phyloP scores from a whole-genome alignment of 2,329 filamentous ascomycete species.

The Aspergillus quadrilineatus region DNA sequence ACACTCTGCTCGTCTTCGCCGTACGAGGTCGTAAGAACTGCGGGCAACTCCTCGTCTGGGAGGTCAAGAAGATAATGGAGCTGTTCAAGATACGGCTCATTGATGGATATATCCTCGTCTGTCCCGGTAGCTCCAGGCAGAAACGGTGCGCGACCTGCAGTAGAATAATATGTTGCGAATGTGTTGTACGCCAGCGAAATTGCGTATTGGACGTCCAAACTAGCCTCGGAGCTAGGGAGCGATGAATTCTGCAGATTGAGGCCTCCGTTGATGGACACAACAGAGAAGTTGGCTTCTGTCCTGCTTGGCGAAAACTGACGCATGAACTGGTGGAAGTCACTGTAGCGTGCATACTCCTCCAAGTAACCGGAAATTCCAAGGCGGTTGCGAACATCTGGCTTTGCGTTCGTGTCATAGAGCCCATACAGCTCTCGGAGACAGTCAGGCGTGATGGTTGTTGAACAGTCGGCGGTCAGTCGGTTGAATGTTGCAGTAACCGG shows the following conservation, averaged over 20 bases:
- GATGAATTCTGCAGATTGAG: slow-evolving; percentile 49
- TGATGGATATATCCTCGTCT: slow-evolving; percentile 46
- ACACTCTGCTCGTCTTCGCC: slow-evolving; percentile 66
- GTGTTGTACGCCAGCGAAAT: slow-evolving; percentile 56
- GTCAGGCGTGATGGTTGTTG: slow-evolving; percentile 45
- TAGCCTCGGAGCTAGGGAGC: slow-evolving; percentile 56
- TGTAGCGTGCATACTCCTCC: slow-evolving; percentile 52
- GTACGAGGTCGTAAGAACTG: slow-evolving; percentile 68
- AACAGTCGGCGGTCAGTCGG: slow-evolving; percentile 37
- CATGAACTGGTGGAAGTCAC: slow-evolving; percentile 59
- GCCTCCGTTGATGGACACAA: slow-evolving; percentile 58
- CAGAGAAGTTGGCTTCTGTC: slow-evolving; percentile 55
- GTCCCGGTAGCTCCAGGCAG: slow-evolving; percentile 50
- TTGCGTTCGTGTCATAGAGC: slow-evolving; percentile 32
- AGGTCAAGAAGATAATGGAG: slow-evolving; percentile 60
- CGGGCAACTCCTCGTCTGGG: slow-evolving; percentile 56
- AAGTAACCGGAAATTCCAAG: slow-evolving; percentile 53
- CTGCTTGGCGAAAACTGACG: slow-evolving; percentile 54
- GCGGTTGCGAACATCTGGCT: slow-evolving; percentile 37
- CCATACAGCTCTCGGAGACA: slow-evolving; percentile 54
- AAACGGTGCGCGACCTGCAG: slow-evolving; percentile 56
- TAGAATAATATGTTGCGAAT: slow-evolving; percentile 59
- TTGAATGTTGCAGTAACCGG: slow-evolving; percentile 15
- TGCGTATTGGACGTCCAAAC: slow-evolving; percentile 64
- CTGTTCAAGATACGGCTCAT: slow-evolving; percentile 68